Evolutionary conservation across 352 stramenopile species (phyloP).

Genomic region (Thalassiosira allenii): DNA sequence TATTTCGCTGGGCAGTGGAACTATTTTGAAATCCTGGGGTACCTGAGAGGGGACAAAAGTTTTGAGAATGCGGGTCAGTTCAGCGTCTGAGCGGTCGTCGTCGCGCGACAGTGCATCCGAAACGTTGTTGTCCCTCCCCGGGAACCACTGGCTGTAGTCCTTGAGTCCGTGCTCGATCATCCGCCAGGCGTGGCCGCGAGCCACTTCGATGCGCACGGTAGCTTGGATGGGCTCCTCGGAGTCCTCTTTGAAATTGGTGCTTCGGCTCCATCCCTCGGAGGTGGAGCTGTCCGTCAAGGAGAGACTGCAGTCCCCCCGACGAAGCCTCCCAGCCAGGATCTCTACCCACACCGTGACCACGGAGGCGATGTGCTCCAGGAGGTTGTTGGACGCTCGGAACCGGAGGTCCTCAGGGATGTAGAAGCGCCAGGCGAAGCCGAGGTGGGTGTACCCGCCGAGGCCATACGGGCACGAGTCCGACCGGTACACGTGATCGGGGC

Average conservation of each 20-base stretch:
- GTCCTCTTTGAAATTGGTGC: conserved; percentile 31
- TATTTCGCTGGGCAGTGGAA: conserved; percentile 26
- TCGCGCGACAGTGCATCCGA: background rate
- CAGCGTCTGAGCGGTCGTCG: conserved; percentile 1
- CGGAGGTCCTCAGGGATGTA: conserved; percentile 87
- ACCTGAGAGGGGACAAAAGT: conserved; percentile 8
- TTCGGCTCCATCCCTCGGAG: conserved; percentile 14
- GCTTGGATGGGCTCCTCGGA: conserved; percentile 44
- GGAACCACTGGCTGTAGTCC: conserved; percentile 84
- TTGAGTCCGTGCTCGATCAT: conserved; percentile 63
- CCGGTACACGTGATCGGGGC: conserved; percentile 30
- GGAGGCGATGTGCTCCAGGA: conserved; percentile 53
- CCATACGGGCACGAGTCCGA: conserved; percentile 63
- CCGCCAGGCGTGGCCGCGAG: background rate
- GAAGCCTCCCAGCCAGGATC: background rate
- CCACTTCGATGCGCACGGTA: conserved; percentile 40
- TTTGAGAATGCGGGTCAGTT: conserved; percentile 16
- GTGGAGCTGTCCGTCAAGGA: conserved; percentile 13
- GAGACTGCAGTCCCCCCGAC: conserved; percentile 8
- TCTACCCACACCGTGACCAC: conserved; percentile 23
- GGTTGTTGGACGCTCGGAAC: conserved; percentile 88
- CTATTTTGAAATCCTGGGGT: conserved; percentile 16
- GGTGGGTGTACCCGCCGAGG: conserved; percentile 73
- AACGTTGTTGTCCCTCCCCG: conserved; percentile 22
- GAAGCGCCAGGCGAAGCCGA: conserved; percentile 86